Base-by-base conservation (phyloP, 2,329 filamentous ascomycete genomes). In the Metarhizium humberi region DNA sequence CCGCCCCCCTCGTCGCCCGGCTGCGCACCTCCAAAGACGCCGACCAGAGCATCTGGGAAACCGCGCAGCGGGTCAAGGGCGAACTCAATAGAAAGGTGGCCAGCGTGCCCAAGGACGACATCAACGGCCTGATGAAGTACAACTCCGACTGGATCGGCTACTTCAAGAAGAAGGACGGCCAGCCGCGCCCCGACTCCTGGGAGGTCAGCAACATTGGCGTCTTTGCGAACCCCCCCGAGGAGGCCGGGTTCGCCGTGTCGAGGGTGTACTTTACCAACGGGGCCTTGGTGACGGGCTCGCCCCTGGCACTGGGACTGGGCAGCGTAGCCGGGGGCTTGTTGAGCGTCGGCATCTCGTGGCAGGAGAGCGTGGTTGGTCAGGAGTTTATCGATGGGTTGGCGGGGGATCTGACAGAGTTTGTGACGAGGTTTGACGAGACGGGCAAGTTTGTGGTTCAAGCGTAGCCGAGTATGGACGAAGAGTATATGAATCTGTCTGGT, bases 151-250 rank as follows among this genome's bases (percentile, higher is more conserved):
- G 74, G 67, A 63, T 66, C 43, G 60, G 62, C 2, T 75, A 71
- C 57, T 76, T 75, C 59, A 57, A 61, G 4, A 61, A 64, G 1
- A 75, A 74, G 60, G 62, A 80, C 16, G 78, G 78, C 1, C 64
- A 68, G 53, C 60, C 66, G 13, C 71, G 78, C 10, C 63, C 68
- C 2, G 60, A 61, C 3, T 75, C 76, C 1, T 82, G 78, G 74
- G 75, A 77, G 57, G 61, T 82, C 4, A 81, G 76, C 57, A 84
- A 82, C 60, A 57, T 81, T 5, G 80, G 80, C 1, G 67, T 68
- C 14, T 61, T 77, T n/a, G 61, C 66, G 5, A 7, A 60, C 10
- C 36, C 54, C 49, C 25, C 48, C 25, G 25, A 4, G 25, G 1
- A 57, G 40, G 2, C 57, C 55, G 1, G 56, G 49, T 74, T 72